Base-by-base conservation (phyloP, 2,329 filamentous ascomycete genomes). In the Penicillium sp. region DNA sequence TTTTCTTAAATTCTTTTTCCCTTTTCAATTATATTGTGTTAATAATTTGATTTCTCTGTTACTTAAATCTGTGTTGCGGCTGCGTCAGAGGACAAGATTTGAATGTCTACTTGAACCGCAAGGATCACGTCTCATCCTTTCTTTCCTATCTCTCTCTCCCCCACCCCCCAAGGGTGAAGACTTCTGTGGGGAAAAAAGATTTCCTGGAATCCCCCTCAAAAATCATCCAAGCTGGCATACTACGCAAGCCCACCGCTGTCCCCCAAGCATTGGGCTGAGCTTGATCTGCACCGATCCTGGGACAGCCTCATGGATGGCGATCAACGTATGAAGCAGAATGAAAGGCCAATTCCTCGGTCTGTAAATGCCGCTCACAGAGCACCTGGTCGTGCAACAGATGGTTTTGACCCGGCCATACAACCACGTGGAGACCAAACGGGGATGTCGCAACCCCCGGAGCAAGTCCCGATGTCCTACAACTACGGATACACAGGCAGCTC, bases 241-340 rank as follows among this genome's bases (percentile, higher is more conserved):
- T 85, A 85, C 80, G 81, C 82, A 70, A 83, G 81, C 68, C 82
- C 81, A 75, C 82, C 83, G 79, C 79, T 85, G 75, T 85, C 86
- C 80, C 86, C 86, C 79, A 83, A 82, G 79, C 82, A 84, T 79
- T 83, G 83, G 81, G 81, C 68, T 60, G 69, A 75, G 75, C 73
- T 85, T 73, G 81, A 84, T 81, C 81, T 83, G 77, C 80, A 78
- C 77, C 78, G 80, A 75, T 78, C 79, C 76, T 76, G 77, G 74
- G 77, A 81, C 75, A 75, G 78, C 74, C 77, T 79, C 71, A 94
- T 94, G 90, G 90, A 93, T 81, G 86, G 89, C 78, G 85, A 87
- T 79, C 85, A 84, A 77, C 86, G 86, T 72, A 83, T 86, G 81
- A 88, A 89, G 83, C 50, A 89, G 80, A 85, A 89, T 83, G 89